A percentile compares a stretch with the other conserved stretches of the same genome.
These are phyloP conservation scores for Zizania latifolia DNA, from an alignment of 176 grass and related monocot species.

Conservation along the genomic window DNA sequence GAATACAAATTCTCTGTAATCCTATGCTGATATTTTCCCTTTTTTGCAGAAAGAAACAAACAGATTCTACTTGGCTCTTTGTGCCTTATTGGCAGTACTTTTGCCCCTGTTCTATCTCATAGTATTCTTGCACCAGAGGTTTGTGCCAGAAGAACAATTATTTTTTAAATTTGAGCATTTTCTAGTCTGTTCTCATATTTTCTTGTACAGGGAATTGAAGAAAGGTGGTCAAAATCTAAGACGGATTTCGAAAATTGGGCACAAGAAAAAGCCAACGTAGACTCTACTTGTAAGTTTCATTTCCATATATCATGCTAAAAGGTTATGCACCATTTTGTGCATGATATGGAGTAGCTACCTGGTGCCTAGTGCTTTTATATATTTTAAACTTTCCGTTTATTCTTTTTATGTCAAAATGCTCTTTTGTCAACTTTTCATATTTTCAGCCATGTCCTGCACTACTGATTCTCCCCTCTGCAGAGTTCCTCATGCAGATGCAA, in stretches of 20 bases:
- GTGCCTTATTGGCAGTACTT: slow-evolving; percentile 69
- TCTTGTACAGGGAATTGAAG: slow-evolving; percentile 64
- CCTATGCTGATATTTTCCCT: slow-evolving; percentile 1
- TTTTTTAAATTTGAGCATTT: slow-evolving; percentile 12
- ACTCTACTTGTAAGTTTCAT: slow-evolving; percentile 45
- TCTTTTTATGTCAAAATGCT: background rate
- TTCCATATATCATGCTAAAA: background rate
- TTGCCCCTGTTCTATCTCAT: slow-evolving; percentile 90
- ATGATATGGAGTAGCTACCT: background rate
- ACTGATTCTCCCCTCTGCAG: slow-evolving; percentile 12
- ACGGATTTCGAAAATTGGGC: slow-evolving; percentile 55
- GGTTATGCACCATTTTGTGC: background rate
- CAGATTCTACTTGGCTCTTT: slow-evolving; percentile 65
- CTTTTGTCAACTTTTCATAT: background rate
- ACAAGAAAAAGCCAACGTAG: slow-evolving; percentile 61
- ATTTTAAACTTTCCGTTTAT: background rate
- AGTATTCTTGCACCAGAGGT: slow-evolving; percentile 90
- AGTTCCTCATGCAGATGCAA: background rate
- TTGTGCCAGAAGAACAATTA: slow-evolving; percentile 18
- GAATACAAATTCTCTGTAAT: background rate
- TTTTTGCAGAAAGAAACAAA: slow-evolving; percentile 78
- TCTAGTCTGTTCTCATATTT: slow-evolving; percentile 4
- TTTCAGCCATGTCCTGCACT: background rate
- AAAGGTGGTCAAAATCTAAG: slow-evolving; percentile 59
- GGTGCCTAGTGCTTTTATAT: background rate